Evolutionary conservation across 1,284 basidiomycete genomes (phyloP).

Genomic region (Schizopora paradoxa): DNA sequence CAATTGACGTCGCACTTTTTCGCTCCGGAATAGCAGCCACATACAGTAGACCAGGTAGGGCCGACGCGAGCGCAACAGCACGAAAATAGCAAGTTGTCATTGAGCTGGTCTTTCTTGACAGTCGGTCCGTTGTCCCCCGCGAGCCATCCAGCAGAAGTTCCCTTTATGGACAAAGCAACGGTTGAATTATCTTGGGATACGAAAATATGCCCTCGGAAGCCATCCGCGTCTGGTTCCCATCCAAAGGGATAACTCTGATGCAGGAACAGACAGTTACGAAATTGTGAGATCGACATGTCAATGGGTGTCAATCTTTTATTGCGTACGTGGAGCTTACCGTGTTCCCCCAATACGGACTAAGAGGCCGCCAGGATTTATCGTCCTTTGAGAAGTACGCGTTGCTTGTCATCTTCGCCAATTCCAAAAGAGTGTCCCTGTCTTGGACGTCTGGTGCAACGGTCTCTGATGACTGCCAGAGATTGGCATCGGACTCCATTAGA

Average conservation of each 20-base stretch:
- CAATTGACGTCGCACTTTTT: slow-evolving; percentile 71
- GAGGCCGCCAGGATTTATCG: slow-evolving; percentile 15
- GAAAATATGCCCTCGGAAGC: slow-evolving; percentile 56
- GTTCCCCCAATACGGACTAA: slow-evolving; percentile 15
- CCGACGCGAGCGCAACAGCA: slow-evolving; percentile 88
- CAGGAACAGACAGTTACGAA: neutral
- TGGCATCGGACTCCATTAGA: slow-evolving; percentile 10
- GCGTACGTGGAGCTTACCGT: slow-evolving; percentile 6
- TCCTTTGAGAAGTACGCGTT: slow-evolving; percentile 18
- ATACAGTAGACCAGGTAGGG: slow-evolving; percentile 81
- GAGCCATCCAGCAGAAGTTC: slow-evolving; percentile 52
- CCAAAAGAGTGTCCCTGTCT: slow-evolving; percentile 46
- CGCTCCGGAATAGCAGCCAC: slow-evolving; percentile 70
- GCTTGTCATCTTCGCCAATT: slow-evolving; percentile 40
- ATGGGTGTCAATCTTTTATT: too few species aligned
- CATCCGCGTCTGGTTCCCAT: slow-evolving; percentile 49
- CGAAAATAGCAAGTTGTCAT: slow-evolving; percentile 86
- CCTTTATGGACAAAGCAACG: slow-evolving; percentile 57
- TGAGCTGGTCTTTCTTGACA: slow-evolving; percentile 69
- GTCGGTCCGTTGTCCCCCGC: slow-evolving; percentile 41
- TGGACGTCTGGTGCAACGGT: slow-evolving; percentile 33
- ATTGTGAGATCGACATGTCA: neutral
- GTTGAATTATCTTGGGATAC: slow-evolving; percentile 42
- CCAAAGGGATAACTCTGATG: slow-evolving; percentile 43
- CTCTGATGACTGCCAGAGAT: slow-evolving; percentile 15